These are phyloP conservation scores for Rhodotorula sp. DNA, from an alignment of 1,284 basidiomycete genomes.

Conservation along the genomic window DNA sequence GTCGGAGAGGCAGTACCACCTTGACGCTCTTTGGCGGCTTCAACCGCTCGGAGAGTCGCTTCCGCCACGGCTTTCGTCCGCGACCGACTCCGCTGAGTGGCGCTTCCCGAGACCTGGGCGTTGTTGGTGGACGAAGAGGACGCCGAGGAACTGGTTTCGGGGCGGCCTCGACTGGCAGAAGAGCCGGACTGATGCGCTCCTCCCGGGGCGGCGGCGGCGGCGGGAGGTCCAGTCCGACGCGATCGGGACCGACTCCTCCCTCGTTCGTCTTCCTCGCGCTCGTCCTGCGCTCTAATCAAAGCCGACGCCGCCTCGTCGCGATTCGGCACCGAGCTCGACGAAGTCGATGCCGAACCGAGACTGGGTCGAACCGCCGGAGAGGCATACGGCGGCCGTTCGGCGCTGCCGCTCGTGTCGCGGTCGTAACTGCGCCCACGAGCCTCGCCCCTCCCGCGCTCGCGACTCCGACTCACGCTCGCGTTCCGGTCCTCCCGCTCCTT, in stretches of 20 bases:
- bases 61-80: constrained; percentile 11
- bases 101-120: background rate
- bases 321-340: background rate
- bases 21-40: constrained; percentile 14
- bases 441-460: constrained; percentile 2
- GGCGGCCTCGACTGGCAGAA: background rate
- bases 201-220: background rate
- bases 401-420: background rate
- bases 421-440: background rate
- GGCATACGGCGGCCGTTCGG: background rate
- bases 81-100: constrained; percentile 9
- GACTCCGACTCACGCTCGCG: background rate
- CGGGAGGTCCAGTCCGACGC: background rate
- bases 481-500: constrained; percentile 1
- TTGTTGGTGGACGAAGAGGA: background rate
- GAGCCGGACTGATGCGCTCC: background rate
- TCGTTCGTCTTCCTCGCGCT: constrained; percentile 31
- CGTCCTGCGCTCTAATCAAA: constrained; percentile 20
- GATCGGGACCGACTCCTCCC: constrained; percentile 21
- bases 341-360: background rate
- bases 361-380: background rate
- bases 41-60: constrained; percentile 17
- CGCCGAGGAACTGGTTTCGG: background rate
- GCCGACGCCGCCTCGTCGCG: constrained; percentile 27
- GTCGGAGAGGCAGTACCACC: too few relatives aligned